phyloP scores from a whole-genome alignment of 2,329 filamentous ascomycete genomes.

The Penicillium italicum region DNA sequence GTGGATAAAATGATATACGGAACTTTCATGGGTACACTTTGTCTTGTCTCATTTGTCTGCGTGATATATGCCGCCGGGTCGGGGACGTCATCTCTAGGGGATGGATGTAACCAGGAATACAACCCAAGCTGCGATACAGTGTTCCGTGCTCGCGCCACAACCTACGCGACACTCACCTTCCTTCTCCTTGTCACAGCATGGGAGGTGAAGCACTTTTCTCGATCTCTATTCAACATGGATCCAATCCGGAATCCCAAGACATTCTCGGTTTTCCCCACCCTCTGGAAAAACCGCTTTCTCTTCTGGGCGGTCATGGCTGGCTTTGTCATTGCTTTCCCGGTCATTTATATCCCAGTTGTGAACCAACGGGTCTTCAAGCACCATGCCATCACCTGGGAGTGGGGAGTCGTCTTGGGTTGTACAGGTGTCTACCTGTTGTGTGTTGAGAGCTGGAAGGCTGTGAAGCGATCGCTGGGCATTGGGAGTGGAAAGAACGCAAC shows the following conservation, averaged over 20 bases:
- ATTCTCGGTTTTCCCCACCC: conserved; percentile 59
- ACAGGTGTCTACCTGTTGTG: conserved; percentile 59
- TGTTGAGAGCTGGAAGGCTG: conserved; percentile 63
- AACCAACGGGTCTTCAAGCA: conserved; percentile 65
- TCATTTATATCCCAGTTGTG: conserved; percentile 64
- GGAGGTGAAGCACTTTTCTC: conserved; percentile 71
- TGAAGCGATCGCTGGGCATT: conserved; percentile 50
- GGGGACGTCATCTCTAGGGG: conserved; percentile 50
- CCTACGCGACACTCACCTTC: conserved; percentile 71
- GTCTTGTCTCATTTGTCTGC: conserved; percentile 39
- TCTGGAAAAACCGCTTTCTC: conserved; percentile 69
- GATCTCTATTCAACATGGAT: conserved; percentile 67
- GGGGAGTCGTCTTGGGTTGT: conserved; percentile 62
- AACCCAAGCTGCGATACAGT: conserved; percentile 50
- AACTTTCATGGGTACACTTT: conserved; percentile 47
- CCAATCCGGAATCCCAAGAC: conserved; percentile 55
- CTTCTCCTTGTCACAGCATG: conserved; percentile 71
- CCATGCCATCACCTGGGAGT: conserved; percentile 63
- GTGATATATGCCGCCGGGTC: conserved; percentile 38
- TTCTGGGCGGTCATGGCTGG: conserved; percentile 62
- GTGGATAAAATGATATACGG: conserved; percentile 44
- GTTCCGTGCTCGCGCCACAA: conserved; percentile 68
- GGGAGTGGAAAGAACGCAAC: conserved; percentile 33
- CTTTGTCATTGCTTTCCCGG: conserved; percentile 54
- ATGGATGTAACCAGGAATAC: conserved; percentile 53